A percentile compares a stretch with the other conserved stretches of the same genome.
These are phyloP conservation scores for Pseudogymnoascus sp. DNA, from an alignment of 2,329 filamentous ascomycete species.

Conservation along the genomic window DNA sequence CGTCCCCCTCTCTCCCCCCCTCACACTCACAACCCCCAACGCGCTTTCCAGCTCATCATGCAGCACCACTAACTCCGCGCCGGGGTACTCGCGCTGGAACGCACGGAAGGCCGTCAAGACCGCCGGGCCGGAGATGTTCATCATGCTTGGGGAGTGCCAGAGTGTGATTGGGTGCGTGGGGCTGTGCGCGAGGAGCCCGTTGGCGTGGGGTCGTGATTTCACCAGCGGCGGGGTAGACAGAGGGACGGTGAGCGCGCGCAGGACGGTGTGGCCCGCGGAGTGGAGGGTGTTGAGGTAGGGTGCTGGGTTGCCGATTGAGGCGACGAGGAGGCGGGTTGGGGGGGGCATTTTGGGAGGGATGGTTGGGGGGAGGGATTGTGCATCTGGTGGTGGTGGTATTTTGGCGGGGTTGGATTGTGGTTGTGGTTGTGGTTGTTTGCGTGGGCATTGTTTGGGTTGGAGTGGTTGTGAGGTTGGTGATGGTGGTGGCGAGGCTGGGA, in stretches of 20 bases:
- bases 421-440: neutral
- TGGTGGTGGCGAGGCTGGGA: neutral
- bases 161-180: conserved; percentile 51
- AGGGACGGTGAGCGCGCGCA: conserved; percentile 44
- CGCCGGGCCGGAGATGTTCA: conserved; percentile 77
- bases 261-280: conserved; percentile 74
- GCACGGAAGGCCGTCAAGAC: conserved; percentile 58
- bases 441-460: neutral
- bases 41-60: conserved; percentile 81
- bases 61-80: conserved; percentile 57
- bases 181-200: conserved; percentile 40
- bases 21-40: conserved; percentile 59
- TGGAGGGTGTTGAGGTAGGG: conserved; percentile 73
- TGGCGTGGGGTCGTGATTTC: conserved; percentile 38
- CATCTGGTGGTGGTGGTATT: neutral
- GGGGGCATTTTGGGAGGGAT: conserved; percentile 14
- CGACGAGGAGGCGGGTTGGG: conserved; percentile 57
- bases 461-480: neutral
- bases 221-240: conserved; percentile 39
- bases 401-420: neutral
- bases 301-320: conserved; percentile 80
- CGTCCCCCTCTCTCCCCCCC: conserved; percentile 54
- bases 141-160: conserved; percentile 66
- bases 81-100: conserved; percentile 36
- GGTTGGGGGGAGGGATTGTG: neutral